These are phyloP conservation scores for Massariosphaeria phaeospora DNA, from an alignment of 495 filamentous ascomycete species.

Conservation along the genomic window DNA sequence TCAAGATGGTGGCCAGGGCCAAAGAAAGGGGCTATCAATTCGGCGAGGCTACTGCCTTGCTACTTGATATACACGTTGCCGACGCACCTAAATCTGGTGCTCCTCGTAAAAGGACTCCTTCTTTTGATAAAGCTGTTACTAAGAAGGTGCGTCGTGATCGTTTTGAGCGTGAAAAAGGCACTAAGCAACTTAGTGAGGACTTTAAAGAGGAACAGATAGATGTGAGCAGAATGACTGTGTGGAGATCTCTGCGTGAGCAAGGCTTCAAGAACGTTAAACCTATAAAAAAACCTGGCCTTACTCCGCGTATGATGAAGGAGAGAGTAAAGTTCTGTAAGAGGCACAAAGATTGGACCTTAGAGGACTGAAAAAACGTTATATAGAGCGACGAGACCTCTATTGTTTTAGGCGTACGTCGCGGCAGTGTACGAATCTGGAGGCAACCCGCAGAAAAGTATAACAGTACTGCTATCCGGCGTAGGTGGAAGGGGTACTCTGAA, in stretches of 20 bases:
- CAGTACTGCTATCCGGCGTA: background rate
- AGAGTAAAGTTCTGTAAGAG: background rate
- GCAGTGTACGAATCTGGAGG: background rate
- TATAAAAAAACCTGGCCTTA: slow-evolving; percentile 1
- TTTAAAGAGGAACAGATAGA: background rate
- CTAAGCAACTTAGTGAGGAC: background rate
- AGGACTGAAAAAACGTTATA: slow-evolving; percentile 8
- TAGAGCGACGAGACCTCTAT: slow-evolving; percentile 1
- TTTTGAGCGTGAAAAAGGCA: background rate
- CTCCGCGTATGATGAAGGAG: slow-evolving; percentile 1
- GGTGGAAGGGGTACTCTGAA: slow-evolving; percentile 7
- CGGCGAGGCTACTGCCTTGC: background rate
- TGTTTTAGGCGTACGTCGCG: background rate
- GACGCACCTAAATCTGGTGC: background rate
- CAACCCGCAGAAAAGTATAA: background rate
- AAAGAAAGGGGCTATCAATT: background rate
- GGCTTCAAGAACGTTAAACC: background rate
- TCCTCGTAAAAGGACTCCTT: background rate
- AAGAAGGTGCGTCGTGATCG: background rate
- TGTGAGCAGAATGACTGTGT: background rate
- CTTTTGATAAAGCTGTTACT: background rate
- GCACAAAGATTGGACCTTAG: background rate
- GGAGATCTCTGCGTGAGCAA: background rate
- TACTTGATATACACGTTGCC: background rate
- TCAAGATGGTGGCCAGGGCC: background rate